A percentile compares a stretch with the other conserved stretches of the same genome.
phyloP scores from a whole-genome alignment of 257 asterid genomes.

The Nicotiana sylvestris region DNA sequence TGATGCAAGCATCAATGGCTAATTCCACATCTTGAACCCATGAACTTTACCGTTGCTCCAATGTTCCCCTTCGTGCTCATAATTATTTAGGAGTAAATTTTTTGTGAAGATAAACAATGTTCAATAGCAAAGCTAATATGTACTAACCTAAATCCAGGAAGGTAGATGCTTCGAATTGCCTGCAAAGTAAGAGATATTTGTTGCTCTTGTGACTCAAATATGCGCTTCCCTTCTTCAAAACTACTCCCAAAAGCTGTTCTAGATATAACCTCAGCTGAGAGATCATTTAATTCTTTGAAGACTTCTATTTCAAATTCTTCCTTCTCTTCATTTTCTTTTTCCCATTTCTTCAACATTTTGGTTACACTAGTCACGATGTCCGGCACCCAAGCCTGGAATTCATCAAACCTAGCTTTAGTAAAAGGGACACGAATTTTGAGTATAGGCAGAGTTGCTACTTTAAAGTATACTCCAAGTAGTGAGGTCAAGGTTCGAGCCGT shows the following conservation, averaged over 20 bases:
- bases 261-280: constrained; percentile 47
- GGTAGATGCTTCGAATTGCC: constrained; percentile 41
- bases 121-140: not conserved
- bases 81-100: no score
- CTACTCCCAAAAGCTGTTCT: constrained; percentile 57
- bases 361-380: constrained; percentile 28
- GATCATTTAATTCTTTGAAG: constrained; percentile 28
- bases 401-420: not conserved
- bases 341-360: constrained; percentile 33
- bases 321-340: constrained; percentile 21
- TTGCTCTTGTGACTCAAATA: constrained; percentile 45
- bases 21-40: no score
- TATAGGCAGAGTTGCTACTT: not conserved
- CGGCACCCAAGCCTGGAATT: constrained; percentile 37
- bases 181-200: constrained; percentile 38
- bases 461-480: not conserved
- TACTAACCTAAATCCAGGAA: constrained; percentile 52
- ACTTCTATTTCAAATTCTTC: constrained; percentile 36
- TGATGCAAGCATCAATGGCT: no score
- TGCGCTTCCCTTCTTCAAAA: constrained; percentile 48
- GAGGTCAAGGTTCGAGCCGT: not conserved
- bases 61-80: no score
- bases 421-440: not conserved
- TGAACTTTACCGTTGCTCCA: no score
- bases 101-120: not conserved